These are phyloP conservation scores for Arthrobotrys pseudoclavata DNA, from an alignment of 2,329 filamentous ascomycete genomes.

Conservation along the genomic window DNA sequence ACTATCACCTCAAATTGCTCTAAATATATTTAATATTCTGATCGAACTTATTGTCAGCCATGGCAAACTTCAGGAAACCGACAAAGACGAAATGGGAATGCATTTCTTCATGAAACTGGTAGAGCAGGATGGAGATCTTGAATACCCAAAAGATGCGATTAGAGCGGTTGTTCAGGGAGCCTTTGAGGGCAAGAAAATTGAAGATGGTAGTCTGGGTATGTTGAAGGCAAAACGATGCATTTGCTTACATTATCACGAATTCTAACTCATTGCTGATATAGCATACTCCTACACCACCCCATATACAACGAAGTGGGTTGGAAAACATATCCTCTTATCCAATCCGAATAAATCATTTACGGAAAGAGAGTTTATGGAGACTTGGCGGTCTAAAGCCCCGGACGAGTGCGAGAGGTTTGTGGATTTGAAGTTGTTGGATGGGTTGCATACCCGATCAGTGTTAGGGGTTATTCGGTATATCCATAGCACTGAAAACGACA, in stretches of 20 bases:
- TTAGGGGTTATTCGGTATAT: constrained; percentile 52
- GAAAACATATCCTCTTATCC: constrained; percentile 45
- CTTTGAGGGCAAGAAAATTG: constrained; percentile 34
- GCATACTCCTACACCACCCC: constrained; percentile 31
- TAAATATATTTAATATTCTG: constrained; percentile 23
- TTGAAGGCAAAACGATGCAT: background rate
- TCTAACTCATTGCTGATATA: background rate
- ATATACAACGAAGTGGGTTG: constrained; percentile 47
- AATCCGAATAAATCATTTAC: constrained; percentile 46
- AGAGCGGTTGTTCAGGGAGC: constrained; percentile 36
- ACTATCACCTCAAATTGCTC: constrained; percentile 26
- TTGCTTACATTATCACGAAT: background rate
- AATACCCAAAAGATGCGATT: constrained; percentile 37
- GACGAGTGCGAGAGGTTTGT: constrained; percentile 47
- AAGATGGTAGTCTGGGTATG: constrained; percentile 52
- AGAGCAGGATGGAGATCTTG: constrained; percentile 42
- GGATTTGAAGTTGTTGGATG: constrained; percentile 42
- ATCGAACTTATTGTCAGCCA: constrained; percentile 30
- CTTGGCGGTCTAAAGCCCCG: constrained; percentile 35
- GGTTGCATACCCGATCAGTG: constrained; percentile 50
- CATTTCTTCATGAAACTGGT: constrained; percentile 37
- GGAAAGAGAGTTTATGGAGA: constrained; percentile 45
- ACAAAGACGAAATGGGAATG: constrained; percentile 41
- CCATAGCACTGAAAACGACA: constrained; percentile 26
- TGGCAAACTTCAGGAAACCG: constrained; percentile 7